A percentile compares a stretch with the other conserved stretches of the same genome.
Conservation (phyloP, 1,284 basidiomycete species). For the Ganoderma boninense region DNA sequence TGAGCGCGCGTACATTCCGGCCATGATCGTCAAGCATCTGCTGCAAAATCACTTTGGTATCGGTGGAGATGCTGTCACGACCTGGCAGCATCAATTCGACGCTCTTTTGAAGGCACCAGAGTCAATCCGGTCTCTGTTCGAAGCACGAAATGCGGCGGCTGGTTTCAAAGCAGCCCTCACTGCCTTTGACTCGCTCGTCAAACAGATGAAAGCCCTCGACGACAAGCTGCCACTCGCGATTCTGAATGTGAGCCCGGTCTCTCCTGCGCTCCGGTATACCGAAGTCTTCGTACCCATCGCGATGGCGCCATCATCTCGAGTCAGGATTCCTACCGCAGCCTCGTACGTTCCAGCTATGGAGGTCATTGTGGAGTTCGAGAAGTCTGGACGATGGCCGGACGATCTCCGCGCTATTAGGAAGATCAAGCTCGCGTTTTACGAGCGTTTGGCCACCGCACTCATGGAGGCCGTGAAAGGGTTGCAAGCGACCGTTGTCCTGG, state of each 20-base stretch:
- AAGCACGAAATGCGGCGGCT: slow-evolving; percentile 53
- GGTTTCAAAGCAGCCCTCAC: slow-evolving; percentile 84
- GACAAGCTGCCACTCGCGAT: slow-evolving; percentile 85
- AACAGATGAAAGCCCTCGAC: slow-evolving; percentile 80
- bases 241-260: slow-evolving; percentile 78
- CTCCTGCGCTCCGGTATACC: slow-evolving; percentile 85
- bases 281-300: slow-evolving; percentile 82
- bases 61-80: slow-evolving; percentile 55
- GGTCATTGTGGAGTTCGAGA: slow-evolving; percentile 88
- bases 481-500: slow-evolving; percentile 65
- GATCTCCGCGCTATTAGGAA: slow-evolving; percentile 94
- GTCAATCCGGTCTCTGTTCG: slow-evolving; percentile 57
- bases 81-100: slow-evolving; percentile 73
- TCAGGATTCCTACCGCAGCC: slow-evolving; percentile 61
- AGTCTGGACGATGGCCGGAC: slow-evolving; percentile 94
- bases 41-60: slow-evolving; percentile 82
- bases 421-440: slow-evolving; percentile 94
- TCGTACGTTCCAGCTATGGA: slow-evolving; percentile 77
- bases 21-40: slow-evolving; percentile 78
- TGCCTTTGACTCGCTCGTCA: slow-evolving; percentile 86
- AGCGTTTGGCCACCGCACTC: slow-evolving; percentile 74
- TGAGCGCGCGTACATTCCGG: slow-evolving; percentile 83
- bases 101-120: slow-evolving; percentile 74
- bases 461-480: slow-evolving; percentile 61
- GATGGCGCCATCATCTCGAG: slow-evolving; percentile 52